Evolutionary conservation across 495 filamentous ascomycete species (phyloP), one percentile per base, ranked within the genome.

Genomic region (Trichocladium antarcticum): DNA sequence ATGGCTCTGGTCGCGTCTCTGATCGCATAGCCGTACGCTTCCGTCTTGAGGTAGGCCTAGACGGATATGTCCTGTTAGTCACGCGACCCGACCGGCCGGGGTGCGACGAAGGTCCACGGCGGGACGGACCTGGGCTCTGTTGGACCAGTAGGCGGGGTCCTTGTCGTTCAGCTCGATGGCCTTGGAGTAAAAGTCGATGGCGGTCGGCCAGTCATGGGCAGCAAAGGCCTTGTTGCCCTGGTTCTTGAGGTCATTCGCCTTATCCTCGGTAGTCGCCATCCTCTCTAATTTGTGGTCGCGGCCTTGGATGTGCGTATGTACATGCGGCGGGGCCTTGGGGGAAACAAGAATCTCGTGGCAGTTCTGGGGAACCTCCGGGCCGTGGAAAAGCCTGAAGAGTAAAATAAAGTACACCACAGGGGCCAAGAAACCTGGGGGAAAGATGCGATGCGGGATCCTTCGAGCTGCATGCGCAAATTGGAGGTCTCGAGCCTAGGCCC

Each of bases 151-250:
- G 6, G 87, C 83, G 1, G 88, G 84, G 50, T 95, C 84, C 55
- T 82, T 75, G 62, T 83, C 81, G 64, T 94, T 84, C 56, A 83
- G 67, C 49, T 87, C 85, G 57, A 99, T 97, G 29, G 92, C 92
- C 67, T 90, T 78, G 43, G 79, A 82, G 67, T 99, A 99, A 54
- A 81, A 82, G 19, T 90, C 83, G 29, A 95, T 75, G 2, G 92
- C 92, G 19, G 73, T 74, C 22, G 76, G 73, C 90, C 92, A 99
- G 67, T 97, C 83, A 59, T 94, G 87, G 16, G 77, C 67, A 19
- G 81, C 80, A 67, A 97, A 95, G 35, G 88, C 89, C 59, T 87
- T 83, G 70, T 99, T 99, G 49, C 92, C 92, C 64, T 94, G 79
- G 67, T 87, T 79, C 75, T 99, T 99, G 51, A 93, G 71, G 56